Conservation (phyloP, 148 eudicot genomes). For the Fagopyrum homotropicum region DNA sequence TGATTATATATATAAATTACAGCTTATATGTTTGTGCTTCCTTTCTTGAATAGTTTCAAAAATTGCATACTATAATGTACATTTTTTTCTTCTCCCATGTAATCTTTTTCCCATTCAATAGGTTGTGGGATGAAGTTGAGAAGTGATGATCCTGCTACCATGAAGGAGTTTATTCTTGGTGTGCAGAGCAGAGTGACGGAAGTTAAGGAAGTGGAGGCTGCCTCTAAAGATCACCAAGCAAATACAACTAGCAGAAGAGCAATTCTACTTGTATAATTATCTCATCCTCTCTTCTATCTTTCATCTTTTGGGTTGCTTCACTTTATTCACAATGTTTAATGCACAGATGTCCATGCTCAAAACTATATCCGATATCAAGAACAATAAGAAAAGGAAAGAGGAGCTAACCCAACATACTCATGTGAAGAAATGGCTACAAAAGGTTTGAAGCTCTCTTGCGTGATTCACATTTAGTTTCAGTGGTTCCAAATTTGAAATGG, state of each 20-base stretch:
- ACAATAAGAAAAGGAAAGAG: constrained; percentile 79
- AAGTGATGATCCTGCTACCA: constrained; percentile 79
- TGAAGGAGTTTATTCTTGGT: constrained; percentile 71
- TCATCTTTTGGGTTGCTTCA: not conserved
- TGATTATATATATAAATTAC: not conserved
- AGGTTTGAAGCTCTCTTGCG: constrained; percentile 31
- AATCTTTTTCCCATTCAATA: constrained; percentile 17
- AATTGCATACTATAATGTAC: not conserved
- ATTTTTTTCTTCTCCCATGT: not conserved
- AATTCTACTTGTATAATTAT: constrained; percentile 13
- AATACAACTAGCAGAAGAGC: constrained; percentile 60
- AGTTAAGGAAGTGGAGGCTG: constrained; percentile 32
- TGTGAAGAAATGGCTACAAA: constrained; percentile 91
- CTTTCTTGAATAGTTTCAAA: not conserved
- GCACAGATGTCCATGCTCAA: constrained; percentile 95
- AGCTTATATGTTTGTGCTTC: not conserved
- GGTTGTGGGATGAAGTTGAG: constrained; percentile 95
- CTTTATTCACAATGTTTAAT: constrained; percentile 14
- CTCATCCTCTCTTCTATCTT: constrained; percentile 1
- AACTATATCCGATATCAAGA: constrained; percentile 89
- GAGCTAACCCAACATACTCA: constrained; percentile 66
- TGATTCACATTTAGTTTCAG: not conserved
- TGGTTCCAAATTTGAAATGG: not conserved
- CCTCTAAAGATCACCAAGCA: constrained; percentile 37
- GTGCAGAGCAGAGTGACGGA: constrained; percentile 73